Base-by-base conservation (phyloP, 78 protist genomes). In the Capsaspora owczarzaki region DNA sequence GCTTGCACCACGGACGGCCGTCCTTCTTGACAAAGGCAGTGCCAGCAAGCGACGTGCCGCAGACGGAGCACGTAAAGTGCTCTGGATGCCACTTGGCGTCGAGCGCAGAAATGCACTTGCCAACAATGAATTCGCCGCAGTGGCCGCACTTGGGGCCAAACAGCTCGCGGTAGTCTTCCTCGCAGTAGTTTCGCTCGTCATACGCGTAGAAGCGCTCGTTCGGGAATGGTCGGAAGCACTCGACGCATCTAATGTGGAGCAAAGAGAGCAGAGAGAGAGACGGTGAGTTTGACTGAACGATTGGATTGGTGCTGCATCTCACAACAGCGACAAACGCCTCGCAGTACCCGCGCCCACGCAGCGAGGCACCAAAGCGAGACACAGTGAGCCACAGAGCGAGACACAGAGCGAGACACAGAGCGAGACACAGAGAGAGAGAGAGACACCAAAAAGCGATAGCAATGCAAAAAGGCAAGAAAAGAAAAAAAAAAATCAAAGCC, bases 61-160 rank as follows among this genome's bases (percentile, higher is more conserved):
- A 66, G n/a, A 1, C 47, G 74, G 2, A 2, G 46, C 74, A 66
- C 37, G 19, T 2, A 38, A 66, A 66, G 74, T 66, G 74, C 46
- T 66, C 74, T 2, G 74, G 74, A 25, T 66, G 74, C 74, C 74
- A 66, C 74, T 66, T 66, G 3, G 20, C 27, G 74, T 38, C 74
- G 37, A 66, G 42, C 14, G 74, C 74, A 14, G 74, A 38, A 44
- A 66, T 38, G 44, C 74, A 66, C n/a, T 19, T 2, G 46, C 74
- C 74, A 1, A 1, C n/a, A 44, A 66, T 66, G 74, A 33, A 4
- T 44, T 66, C 31, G 42, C 27, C 27, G 74, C 74, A 66, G 46
- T 27, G n/a, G n/a, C 14, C 46, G 27, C 74, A 66, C 23, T 22
- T 10, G 33, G 46, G 1, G 46, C 74, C 74, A 20, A 38, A 33